A percentile compares a stretch with the other conserved stretches of the same genome.
Conservation (phyloP, 441 rosid genomes). For the Biscutella laevigata region DNA sequence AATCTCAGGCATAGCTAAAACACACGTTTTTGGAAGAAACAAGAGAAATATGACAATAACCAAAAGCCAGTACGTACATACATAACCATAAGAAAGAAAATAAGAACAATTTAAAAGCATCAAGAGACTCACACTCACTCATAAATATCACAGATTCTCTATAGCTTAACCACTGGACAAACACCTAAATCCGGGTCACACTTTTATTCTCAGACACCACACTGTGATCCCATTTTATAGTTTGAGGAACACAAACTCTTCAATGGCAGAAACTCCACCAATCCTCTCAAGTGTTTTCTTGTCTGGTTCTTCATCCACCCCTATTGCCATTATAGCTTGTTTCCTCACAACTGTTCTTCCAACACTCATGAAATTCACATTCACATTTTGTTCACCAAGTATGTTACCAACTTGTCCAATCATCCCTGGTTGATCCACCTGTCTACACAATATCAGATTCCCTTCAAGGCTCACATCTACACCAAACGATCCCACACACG, state of each 20-base stretch:
- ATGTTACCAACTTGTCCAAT: conserved; percentile 55
- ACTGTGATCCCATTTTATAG: no score
- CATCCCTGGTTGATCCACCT: conserved; percentile 68
- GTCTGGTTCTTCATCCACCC: conserved; percentile 55
- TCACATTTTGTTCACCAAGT: conserved; percentile 44
- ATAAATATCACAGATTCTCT: conserved; percentile 6
- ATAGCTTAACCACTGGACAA: conserved; percentile 15
- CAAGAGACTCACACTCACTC: conserved; percentile 7
- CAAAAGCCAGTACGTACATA: conserved; percentile 14
- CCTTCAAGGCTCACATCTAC: conserved; percentile 68
- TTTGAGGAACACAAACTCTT: conserved; percentile 57
- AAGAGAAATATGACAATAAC: background rate
- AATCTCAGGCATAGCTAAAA: no score
- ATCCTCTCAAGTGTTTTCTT: conserved; percentile 39
- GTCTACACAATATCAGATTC: conserved; percentile 51
- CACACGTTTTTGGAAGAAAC: no score
- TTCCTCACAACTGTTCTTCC: conserved; percentile 39
- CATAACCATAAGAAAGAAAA: conserved; percentile 11
- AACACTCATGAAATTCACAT: conserved; percentile 68
- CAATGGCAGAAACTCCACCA: conserved; percentile 44
- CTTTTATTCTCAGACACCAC: conserved; percentile 8
- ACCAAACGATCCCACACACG: conserved; percentile 41
- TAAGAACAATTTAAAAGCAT: background rate
- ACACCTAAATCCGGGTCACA: background rate
- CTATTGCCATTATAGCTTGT: conserved; percentile 61